These are phyloP conservation scores for Eragrostis curvula DNA, from an alignment of 176 grass and related monocot genomes.

Conservation along the genomic window DNA sequence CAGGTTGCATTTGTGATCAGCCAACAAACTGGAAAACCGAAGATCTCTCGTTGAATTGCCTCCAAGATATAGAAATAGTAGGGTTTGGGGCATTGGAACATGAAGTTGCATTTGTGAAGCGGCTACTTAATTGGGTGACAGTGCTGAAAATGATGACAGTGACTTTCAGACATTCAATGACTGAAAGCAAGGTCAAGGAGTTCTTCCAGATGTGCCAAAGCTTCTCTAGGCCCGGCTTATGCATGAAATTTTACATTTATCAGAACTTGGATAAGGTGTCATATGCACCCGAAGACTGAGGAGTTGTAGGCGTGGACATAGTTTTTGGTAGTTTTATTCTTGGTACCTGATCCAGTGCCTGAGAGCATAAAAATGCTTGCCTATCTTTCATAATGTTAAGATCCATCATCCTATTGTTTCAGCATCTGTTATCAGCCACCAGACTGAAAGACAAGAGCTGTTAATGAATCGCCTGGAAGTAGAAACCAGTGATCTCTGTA, in stretches of 20 bases:
- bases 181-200: neutral
- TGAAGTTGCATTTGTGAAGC: neutral
- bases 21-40: neutral
- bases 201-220: neutral
- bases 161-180: neutral
- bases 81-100: neutral
- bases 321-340: too few species aligned
- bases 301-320: too few species aligned
- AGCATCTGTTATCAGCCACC: too few species aligned
- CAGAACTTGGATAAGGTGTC: neutral
- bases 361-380: too few species aligned
- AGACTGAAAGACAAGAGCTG: too few species aligned
- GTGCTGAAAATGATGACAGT: neutral
- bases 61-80: neutral
- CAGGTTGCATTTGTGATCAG: slow-evolving; percentile 1
- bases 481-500: too few species aligned
- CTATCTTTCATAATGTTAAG: too few species aligned
- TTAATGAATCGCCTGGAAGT: too few species aligned
- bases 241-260: neutral
- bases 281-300: neutral
- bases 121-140: neutral
- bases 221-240: neutral
- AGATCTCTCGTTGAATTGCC: neutral
- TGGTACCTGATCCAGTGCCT: too few species aligned
- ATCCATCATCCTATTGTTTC: too few species aligned